Evolutionary conservation across 2,329 filamentous ascomycete genomes (phyloP).

Genomic region (Fusarium dlaminii): DNA sequence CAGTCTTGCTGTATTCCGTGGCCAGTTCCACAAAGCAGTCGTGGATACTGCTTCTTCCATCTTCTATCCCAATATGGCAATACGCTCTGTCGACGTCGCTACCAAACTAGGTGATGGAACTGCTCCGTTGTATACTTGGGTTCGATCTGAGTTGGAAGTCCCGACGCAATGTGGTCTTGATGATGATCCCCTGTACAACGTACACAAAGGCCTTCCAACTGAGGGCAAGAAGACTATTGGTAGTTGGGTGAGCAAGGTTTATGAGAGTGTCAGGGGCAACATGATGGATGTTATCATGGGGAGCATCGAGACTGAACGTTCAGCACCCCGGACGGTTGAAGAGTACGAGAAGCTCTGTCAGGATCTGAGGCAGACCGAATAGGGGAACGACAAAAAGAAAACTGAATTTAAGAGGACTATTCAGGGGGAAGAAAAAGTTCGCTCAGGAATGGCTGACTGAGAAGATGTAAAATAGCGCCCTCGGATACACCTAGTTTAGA

Average conservation of each 20-base stretch:
- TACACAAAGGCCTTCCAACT: conserved; percentile 29
- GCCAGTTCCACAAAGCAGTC: conserved; percentile 32
- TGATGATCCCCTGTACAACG: conserved; percentile 44
- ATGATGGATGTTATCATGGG: conserved; percentile 45
- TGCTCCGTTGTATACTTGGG: conserved; percentile 43
- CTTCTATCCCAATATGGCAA: conserved; percentile 42
- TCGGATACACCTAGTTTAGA: background rate
- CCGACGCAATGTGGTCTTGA: conserved; percentile 46
- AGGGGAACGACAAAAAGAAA: background rate
- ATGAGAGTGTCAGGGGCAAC: conserved; percentile 43
- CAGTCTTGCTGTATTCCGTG: conserved; percentile 37
- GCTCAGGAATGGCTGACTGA: background rate
- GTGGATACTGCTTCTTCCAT: conserved; percentile 30
- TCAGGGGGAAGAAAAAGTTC: background rate
- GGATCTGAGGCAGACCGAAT: background rate
- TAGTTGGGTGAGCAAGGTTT: conserved; percentile 45
- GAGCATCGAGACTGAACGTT: conserved; percentile 29
- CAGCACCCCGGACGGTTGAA: conserved; percentile 30
- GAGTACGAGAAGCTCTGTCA: conserved; percentile 38
- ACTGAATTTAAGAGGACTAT: background rate
- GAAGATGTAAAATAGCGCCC: background rate
- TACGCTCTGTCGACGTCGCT: conserved; percentile 37
- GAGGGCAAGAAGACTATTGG: conserved; percentile 47
- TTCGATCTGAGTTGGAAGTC: conserved; percentile 43
- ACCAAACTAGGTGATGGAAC: conserved; percentile 45